Evolutionary conservation across 305 asterid genomes (phyloP).

Genomic region (Fraxinus ornus): DNA sequence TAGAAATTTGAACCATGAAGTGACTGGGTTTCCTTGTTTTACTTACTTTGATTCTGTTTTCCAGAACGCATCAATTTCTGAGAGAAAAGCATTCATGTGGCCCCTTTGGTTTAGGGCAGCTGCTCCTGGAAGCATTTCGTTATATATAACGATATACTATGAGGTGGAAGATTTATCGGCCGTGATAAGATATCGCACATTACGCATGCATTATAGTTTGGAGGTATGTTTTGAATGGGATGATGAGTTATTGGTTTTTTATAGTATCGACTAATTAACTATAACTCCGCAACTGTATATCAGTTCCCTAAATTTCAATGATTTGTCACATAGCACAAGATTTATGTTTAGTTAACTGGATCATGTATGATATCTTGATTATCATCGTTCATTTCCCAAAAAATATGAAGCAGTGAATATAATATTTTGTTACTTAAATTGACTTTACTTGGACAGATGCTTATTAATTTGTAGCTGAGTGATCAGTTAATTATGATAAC

Average conservation of each 20-base stretch:
- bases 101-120: conserved; percentile 99
- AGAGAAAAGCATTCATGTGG: conserved; percentile 65
- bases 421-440: conserved; percentile 3
- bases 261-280: conserved; percentile 10
- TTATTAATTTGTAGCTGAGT: conserved; percentile 3
- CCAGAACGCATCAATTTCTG: conserved; percentile 53
- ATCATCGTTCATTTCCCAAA: neutral
- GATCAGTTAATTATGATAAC: conserved; percentile 8
- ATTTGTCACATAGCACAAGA: conserved; percentile 3
- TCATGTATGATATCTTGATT: neutral
- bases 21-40: conserved; percentile 22
- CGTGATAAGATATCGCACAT: conserved; percentile 69
- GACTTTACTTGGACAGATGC: conserved; percentile 8
- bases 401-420: neutral
- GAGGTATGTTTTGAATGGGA: conserved; percentile 53
- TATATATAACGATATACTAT: conserved; percentile 66
- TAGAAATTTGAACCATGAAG: conserved; percentile 17
- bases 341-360: conserved; percentile 7
- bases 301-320: conserved; percentile 3
- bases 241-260: conserved; percentile 21
- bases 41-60: conserved; percentile 26
- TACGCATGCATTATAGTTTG: conserved; percentile 75
- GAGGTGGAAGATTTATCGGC: conserved; percentile 76
- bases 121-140: conserved; percentile 70
- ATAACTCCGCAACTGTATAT: conserved; percentile 9